Base-by-base conservation (phyloP, 768 basidiomycete species). In the Pholiota molesta region DNA sequence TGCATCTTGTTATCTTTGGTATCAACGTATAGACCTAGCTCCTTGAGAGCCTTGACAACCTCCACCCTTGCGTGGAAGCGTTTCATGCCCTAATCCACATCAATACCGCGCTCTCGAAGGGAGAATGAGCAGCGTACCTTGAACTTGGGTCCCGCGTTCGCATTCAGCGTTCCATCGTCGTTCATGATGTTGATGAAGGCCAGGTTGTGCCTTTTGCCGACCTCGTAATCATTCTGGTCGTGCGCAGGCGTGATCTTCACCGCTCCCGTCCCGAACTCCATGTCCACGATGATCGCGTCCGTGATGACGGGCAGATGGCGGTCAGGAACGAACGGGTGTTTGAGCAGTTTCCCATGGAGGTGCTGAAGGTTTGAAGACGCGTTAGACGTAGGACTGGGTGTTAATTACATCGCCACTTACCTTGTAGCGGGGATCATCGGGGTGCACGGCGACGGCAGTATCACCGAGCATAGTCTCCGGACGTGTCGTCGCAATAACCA, bases 161-260 rank as follows among this genome's bases (percentile, higher is more conserved):
- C 87, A 72, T 98, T 99, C 73, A 96, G 83, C 0, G 97, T 99
- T 9, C 97, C 97, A 71, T 99, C 94, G 68, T 99, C 97, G 70
- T 97, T 97, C 69, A 99, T 73, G 65, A 99, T 90, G 69, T 91
- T 98, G 78, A 99, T 90, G 72, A 97, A 97, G 51, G 92, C 88
- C 21, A 99, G 81, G 13, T 89, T 86, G 72, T 99, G 94, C 44
- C 97, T 79, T 69, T 87, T 71, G 10, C 95, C 97, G 66, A 95
- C 95, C 66, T 95, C 94, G 75, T 97, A 99, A 82, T 99, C 97
- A 71, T 96, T 96, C 16, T 89, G 92, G 73, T 99, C 97, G 71
- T 99, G 97, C 0, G 97, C 97, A 16, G 97, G 97, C 0, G 97
- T 99, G 70, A 99, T 98, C 80, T 99, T 99, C 55, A 99, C 97